A percentile compares a stretch with the other conserved stretches of the same genome.
Conservation (phyloP, 306 rosid species). For the Dalbergia cochinchinensis region DNA sequence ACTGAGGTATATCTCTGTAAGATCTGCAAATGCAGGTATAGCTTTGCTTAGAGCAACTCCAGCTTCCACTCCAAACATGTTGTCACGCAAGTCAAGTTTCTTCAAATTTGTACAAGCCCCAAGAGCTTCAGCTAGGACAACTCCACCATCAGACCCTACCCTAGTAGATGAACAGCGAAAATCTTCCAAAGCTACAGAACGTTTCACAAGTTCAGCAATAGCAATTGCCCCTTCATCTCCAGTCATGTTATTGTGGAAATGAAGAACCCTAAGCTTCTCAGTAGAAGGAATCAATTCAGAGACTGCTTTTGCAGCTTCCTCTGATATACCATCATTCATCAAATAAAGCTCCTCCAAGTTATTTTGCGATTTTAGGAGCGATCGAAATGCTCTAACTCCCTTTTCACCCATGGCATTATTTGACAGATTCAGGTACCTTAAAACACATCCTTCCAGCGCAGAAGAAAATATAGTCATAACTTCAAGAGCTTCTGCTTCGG, state of each 20-base stretch:
- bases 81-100: constrained; percentile 89
- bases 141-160: constrained; percentile 84
- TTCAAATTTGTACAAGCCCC: constrained; percentile 71
- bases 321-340: constrained; percentile 93
- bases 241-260: constrained; percentile 79
- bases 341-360: constrained; percentile 87
- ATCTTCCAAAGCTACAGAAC: constrained; percentile 74
- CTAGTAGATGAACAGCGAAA: constrained; percentile 92
- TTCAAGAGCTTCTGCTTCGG: constrained; percentile 85
- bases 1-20: constrained; percentile 77
- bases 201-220: constrained; percentile 68
- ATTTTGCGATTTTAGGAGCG: constrained; percentile 73
- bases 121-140: constrained; percentile 80
- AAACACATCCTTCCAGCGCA: constrained; percentile 71
- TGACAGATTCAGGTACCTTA: constrained; percentile 76
- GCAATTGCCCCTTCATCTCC: constrained; percentile 78
- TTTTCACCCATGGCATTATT: constrained; percentile 90
- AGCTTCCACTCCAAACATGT: constrained; percentile 90
- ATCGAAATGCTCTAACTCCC: constrained; percentile 81
- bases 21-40: constrained; percentile 63
- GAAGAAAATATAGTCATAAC: constrained; percentile 86
- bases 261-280: constrained; percentile 82
- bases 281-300: constrained; percentile 88
- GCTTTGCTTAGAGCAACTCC: constrained; percentile 80
- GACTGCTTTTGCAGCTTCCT: constrained; percentile 93